Evolutionary conservation across 768 basidiomycete genomes (phyloP), one percentile per base, ranked within the genome.

Genomic region (Trametes meyenii): DNA sequence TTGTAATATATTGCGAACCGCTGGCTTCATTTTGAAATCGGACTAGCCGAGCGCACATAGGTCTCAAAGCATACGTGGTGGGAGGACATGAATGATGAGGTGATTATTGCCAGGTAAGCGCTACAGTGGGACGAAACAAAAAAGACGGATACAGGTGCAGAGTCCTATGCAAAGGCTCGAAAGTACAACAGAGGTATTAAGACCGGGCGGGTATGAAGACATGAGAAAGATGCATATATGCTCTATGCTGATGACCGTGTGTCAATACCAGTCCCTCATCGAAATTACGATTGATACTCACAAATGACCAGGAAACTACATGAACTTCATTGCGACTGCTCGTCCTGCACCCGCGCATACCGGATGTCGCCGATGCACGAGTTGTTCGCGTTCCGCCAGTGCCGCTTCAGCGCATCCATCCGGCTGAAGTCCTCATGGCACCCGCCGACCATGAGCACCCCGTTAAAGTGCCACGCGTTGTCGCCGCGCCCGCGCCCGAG

Each of bases 401-500:
- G 77, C 50, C 76, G 71, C 65, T 78, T 77, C 60, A 78, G 73
- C 33, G 76, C 77, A 57, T 78, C 77, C 56, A 71, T 72, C 65
- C 77, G 70, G 50, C 74, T 75, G 45, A 78, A 78, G 55, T 71
- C 71, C 55, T 70, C 74, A 55, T 73, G 68, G 58, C 77, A 78
- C n/a, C 76, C 76, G 24, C 77, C 76, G 17, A 75, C 67, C 74
- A 74, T 73, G 61, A 55, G 67, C 51, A 67, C 63, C 1, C 70
- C 75, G 12, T 60, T 67, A 71, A 67, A 74, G 21, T 50, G 16
- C 58, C 53, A 59, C 4, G 58, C 49, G 42, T 73, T 69, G 60
- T 21, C 23, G 50, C 26, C 6, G 26, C 14, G 14, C 2, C 33
- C 24, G 38, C 45, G n/a, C 17, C 57, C 60, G 16, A 45, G 26